Evolutionary conservation across 2,329 filamentous ascomycete genomes (phyloP), one percentile per base, ranked within the genome.

Genomic region (Nakataea oryzae): DNA sequence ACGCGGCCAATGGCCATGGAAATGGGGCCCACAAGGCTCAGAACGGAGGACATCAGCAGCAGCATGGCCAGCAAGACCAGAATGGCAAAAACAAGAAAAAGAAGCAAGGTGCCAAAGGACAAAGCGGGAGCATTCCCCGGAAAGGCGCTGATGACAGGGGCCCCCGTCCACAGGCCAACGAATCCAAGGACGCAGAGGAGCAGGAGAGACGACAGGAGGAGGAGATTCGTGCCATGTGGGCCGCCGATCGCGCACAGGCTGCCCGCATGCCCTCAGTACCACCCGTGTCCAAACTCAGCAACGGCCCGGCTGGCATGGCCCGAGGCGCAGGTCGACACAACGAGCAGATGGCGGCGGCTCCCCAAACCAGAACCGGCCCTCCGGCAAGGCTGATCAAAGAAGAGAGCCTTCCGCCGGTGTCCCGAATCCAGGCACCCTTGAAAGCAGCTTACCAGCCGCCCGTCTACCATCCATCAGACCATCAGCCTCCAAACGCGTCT

Each of bases 201-300:
- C 65, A 69, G 60, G 65, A 67, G 54, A 69, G 68, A 30, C 69
- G 66, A 3, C 68, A 71, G 63, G 70, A 70, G 55, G 67, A 71
- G 27, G 68, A 67, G 56, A 71, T 71, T 26, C 70, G 67, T 14
- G 69, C 68, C n/a, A 73, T 72, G 70, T 72, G 71, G 71, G 70
- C 70, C 26, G 68, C 70, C 28, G 68, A 71, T 26, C 68, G 69
- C 32, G 64, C 54, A 21, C 68, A 69, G 14, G 60, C 68, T 12
- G 68, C 69, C 1, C 67, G 69, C 4, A 57, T 68, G 62, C 41
- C 41, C 17, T 65, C 70, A 67, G 74, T 64, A 63, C 70, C 64
- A 59, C 67, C 66, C 58, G 61, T 62, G 41, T 32, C 59, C 9
- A 28, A 60, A 21, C 8, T 28, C 12, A 56, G 50, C 50, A 34